Base-by-base conservation (phyloP, 1,139 yeast species). In the Arxiozyma bovina region DNA sequence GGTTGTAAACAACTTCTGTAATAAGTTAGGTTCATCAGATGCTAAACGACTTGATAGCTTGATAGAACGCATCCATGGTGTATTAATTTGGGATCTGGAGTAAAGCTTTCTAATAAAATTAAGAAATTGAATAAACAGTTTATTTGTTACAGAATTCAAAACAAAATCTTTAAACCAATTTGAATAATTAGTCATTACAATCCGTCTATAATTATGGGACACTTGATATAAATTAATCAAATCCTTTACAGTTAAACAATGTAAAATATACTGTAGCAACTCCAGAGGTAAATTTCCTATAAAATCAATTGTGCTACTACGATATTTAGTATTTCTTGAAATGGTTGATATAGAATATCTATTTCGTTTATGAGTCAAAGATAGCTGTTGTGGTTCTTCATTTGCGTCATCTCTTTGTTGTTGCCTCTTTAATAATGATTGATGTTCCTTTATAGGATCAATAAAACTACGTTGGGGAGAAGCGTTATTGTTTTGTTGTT, bases 221-320 rank as follows among this genome's bases (percentile, higher is more conserved):
- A 66, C 67, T 6, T 51, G 42, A 41, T 55, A 46, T 21, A 61
- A 55, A 20, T 52, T 51, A 11, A 60, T 34, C 9, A 67, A 45
- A 27, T 67, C 65, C 38, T 50, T 60, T 3, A 62, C 44, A 11
- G 54, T 50, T 9, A 67, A 58, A n/a, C 56, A 48, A 20, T 49
- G 22, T 17, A 68, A 53, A 12, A 68, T 58, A 9, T 43, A 21
- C 9, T 60, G 57, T 15, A 63, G 25, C 17, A 68, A 23, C 53
- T 68, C 71, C 0, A 57, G 7, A 0, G 71, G 71, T 15, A 68
- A 50, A 6, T 50, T 44, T 1, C 52, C 53, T 4, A 67, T 46
- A 21, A 64, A 59, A 57, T 68, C 69, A 1, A 60, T 46, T 30
- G 20, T 34, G 34, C 22, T 53, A 15, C n/a, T 38, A 12, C 9